Percentiles rank a stretch among this genome's conserved stretches.
These are phyloP conservation scores for Acacia confusa DNA, from an alignment of 306 rosid genomes.

Conservation along the genomic window DNA sequence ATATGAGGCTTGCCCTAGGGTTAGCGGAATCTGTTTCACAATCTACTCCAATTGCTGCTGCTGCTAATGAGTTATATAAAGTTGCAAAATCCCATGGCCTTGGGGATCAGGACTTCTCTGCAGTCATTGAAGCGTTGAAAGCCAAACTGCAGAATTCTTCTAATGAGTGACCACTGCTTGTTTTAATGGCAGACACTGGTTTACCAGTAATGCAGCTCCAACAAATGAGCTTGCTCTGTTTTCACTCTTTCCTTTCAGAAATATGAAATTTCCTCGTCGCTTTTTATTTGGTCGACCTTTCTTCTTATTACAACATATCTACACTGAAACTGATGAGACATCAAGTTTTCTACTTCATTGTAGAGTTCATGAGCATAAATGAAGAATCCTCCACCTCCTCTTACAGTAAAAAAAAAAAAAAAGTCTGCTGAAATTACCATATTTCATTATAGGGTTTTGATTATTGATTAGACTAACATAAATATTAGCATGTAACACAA, in stretches of 20 bases:
- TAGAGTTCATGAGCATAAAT: neutral
- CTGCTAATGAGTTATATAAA: slow-evolving; percentile 89
- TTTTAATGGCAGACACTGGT: neutral
- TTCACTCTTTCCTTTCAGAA: neutral
- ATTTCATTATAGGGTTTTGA: neutral
- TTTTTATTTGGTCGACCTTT: neutral
- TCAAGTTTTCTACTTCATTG: neutral
- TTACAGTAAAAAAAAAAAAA: neutral
- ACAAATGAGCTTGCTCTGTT: neutral
- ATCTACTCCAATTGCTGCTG: slow-evolving; percentile 85
- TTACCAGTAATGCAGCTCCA: neutral
- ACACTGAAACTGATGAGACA: neutral
- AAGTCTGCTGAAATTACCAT: neutral
- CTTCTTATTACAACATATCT: neutral
- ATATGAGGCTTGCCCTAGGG: slow-evolving; percentile 88
- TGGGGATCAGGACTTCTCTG: slow-evolving; percentile 90
- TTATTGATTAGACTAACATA: neutral
- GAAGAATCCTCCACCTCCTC: neutral
- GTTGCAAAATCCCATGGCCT: slow-evolving; percentile 90
- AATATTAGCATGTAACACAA: neutral
- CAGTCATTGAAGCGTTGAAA: slow-evolving; percentile 89
- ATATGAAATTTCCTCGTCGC: neutral
- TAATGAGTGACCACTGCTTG: slow-evolving; percentile 19
- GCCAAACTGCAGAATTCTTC: slow-evolving; percentile 54
- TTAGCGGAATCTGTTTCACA: slow-evolving; percentile 94